A percentile compares a stretch with the other conserved stretches of the same genome.
Conservation (phyloP, 305 asterid genomes). For the Fraxinus platypoda region DNA sequence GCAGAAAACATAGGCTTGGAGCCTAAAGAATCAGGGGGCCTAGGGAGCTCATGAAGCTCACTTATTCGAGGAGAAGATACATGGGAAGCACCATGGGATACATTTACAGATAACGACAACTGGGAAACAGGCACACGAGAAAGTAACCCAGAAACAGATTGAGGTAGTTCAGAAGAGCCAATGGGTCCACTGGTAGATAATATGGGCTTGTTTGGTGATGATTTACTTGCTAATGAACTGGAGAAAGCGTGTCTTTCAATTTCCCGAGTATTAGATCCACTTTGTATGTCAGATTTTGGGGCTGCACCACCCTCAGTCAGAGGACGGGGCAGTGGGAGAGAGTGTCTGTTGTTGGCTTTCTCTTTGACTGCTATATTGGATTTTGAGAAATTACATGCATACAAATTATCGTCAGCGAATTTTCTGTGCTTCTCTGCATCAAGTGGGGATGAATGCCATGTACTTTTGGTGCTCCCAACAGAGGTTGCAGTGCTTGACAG, state of each 20-base stretch:
- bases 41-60: slow-evolving; percentile 98
- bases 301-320: slow-evolving; percentile 45
- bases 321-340: slow-evolving; percentile 77
- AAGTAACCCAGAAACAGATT: slow-evolving; percentile 47
- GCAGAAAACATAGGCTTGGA: slow-evolving; percentile 40
- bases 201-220: slow-evolving; percentile 53
- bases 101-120: slow-evolving; percentile 42
- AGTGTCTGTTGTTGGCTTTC: slow-evolving; percentile 44
- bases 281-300: slow-evolving; percentile 49
- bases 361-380: slow-evolving; percentile 44
- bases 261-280: slow-evolving; percentile 45
- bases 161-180: slow-evolving; percentile 50
- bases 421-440: slow-evolving; percentile 60
- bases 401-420: slow-evolving; percentile 37
- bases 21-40: slow-evolving; percentile 75
- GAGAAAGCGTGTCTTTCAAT: slow-evolving; percentile 68
- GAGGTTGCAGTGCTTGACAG: slow-evolving; percentile 31
- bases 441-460: slow-evolving; percentile 83
- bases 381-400: slow-evolving; percentile 36
- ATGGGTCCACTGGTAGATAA: slow-evolving; percentile 59
- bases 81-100: slow-evolving; percentile 56
- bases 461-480: slow-evolving; percentile 42
- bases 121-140: slow-evolving; percentile 46
- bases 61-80: slow-evolving; percentile 79
- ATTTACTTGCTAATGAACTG: slow-evolving; percentile 78